A percentile compares a stretch with the other conserved stretches of the same genome.
phyloP scores from a whole-genome alignment of 345 rosid species.

The Lepidium africanum region DNA sequence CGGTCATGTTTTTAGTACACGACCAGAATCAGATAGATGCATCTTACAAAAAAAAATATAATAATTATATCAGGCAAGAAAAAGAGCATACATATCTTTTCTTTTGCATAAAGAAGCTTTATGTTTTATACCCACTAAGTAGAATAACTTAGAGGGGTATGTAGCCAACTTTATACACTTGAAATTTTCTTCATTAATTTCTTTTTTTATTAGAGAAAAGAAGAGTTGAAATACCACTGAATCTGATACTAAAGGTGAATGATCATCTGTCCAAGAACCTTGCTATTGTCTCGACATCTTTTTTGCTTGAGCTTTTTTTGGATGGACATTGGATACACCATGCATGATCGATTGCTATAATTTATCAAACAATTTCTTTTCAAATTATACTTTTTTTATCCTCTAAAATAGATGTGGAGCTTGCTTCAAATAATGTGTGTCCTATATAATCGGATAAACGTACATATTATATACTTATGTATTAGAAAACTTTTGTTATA shows the following conservation, averaged over 20 bases:
- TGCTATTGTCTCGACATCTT: conserved; percentile 29
- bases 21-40: conserved; percentile 29
- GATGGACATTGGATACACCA: conserved; percentile 21
- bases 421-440: not conserved
- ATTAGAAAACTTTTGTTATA: too few relatives aligned
- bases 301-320: conserved; percentile 2
- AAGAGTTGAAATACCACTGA: conserved; percentile 27
- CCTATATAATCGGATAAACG: not conserved
- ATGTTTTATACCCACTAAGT: conserved; percentile 47
- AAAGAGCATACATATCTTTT: conserved; percentile 38
- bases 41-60: conserved; percentile 9
- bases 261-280: conserved; percentile 27
- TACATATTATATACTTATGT: not conserved
- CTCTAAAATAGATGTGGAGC: not conserved
- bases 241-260: conserved; percentile 31
- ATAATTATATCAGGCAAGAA: conserved; percentile 15
- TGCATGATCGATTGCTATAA: not conserved
- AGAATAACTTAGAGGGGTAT: conserved; percentile 30
- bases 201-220: not conserved
- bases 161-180: conserved; percentile 22
- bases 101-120: conserved; percentile 60
- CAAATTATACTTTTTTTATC: not conserved
- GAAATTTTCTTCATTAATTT: not conserved
- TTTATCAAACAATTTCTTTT: not conserved
- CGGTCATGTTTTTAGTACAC: conserved; percentile 2